phyloP scores from a whole-genome alignment of 2,329 filamentous ascomycete species.

The Diplodia corticola region DNA sequence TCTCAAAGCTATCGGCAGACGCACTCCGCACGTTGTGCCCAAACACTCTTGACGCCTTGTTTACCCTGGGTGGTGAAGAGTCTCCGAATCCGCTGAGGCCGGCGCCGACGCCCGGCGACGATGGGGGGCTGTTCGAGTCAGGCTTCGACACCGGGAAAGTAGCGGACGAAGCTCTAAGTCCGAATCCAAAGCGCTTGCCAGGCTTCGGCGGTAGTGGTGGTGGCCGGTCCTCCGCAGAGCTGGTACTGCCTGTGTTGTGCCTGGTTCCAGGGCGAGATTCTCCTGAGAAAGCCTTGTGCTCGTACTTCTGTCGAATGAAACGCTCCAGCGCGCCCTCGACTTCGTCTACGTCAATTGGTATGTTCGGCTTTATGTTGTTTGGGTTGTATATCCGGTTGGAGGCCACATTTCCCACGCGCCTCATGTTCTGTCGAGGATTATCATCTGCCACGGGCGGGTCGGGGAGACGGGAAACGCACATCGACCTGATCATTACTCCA shows the following conservation, averaged over 20 bases:
- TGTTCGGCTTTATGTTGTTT: slow-evolving; percentile 74
- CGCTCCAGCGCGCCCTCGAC: slow-evolving; percentile 92
- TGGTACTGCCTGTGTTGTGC: slow-evolving; percentile 59
- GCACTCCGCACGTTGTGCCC: slow-evolving; percentile 64
- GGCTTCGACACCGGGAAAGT: slow-evolving; percentile 63
- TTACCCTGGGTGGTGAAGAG: slow-evolving; percentile 47
- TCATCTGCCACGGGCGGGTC: slow-evolving; percentile 12
- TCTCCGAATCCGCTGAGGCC: slow-evolving; percentile 35
- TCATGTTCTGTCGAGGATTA: slow-evolving; percentile 72
- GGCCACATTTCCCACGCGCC: slow-evolving; percentile 78
- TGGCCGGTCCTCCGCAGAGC: slow-evolving; percentile 55
- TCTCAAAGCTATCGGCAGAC: slow-evolving; percentile 62
- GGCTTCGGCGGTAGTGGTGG: slow-evolving; percentile 62
- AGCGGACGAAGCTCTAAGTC: slow-evolving; percentile 68
- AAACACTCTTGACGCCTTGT: slow-evolving; percentile 67
- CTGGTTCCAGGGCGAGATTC: slow-evolving; percentile 45
- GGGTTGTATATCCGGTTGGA: slow-evolving; percentile 93
- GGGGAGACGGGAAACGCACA: slow-evolving; percentile 55
- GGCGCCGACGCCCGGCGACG: slow-evolving; percentile 34
- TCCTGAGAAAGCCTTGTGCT: slow-evolving; percentile 58
- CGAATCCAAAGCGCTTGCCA: slow-evolving; percentile 62
- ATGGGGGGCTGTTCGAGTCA: slow-evolving; percentile 54
- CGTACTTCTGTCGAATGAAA: slow-evolving; percentile 93
- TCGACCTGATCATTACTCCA: slow-evolving; percentile 97
- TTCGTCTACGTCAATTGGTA: slow-evolving; percentile 89